Percentiles rank a stretch among this genome's conserved stretches.
These are phyloP conservation scores for Penicillium daleae DNA, from an alignment of 495 filamentous ascomycete species.

Conservation along the genomic window DNA sequence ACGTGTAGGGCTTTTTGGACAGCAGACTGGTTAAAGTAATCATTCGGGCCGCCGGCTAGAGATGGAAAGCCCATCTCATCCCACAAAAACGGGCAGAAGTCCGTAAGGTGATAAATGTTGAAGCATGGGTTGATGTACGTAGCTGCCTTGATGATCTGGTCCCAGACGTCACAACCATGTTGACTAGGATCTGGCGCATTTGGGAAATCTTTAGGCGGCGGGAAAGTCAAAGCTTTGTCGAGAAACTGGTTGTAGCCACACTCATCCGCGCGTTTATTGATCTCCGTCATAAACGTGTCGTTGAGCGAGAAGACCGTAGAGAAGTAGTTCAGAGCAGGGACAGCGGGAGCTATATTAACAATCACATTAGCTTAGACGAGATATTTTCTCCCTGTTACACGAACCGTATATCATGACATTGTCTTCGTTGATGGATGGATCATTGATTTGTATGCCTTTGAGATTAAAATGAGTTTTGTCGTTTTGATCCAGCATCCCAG, in stretches of 20 bases:
- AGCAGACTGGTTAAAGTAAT: slow-evolving; percentile 80
- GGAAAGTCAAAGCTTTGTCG: slow-evolving; percentile 65
- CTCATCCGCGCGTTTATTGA: slow-evolving; percentile 55
- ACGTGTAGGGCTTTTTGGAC: slow-evolving; percentile 77
- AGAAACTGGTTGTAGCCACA: slow-evolving; percentile 72
- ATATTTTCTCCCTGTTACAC: background rate
- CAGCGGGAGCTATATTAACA: slow-evolving; percentile 52
- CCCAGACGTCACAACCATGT: slow-evolving; percentile 60
- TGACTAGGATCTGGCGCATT: slow-evolving; percentile 29
- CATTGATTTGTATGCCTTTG: slow-evolving; percentile 69
- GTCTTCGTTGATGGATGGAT: slow-evolving; percentile 62
- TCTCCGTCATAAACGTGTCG: slow-evolving; percentile 60
- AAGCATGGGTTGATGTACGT: slow-evolving; percentile 75
- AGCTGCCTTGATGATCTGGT: slow-evolving; percentile 59
- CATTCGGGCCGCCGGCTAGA: slow-evolving; percentile 53
- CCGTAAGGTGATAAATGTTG: slow-evolving; percentile 75
- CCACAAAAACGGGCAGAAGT: slow-evolving; percentile 74
- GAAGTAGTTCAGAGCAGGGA: slow-evolving; percentile 67
- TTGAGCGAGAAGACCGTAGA: slow-evolving; percentile 65
- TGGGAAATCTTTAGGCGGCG: slow-evolving; percentile 64
- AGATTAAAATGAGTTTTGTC: slow-evolving; percentile 70
- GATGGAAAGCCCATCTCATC: slow-evolving; percentile 77
- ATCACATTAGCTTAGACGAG: background rate
- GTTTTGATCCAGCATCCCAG: slow-evolving; percentile 71
- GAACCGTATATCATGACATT: slow-evolving; percentile 42